Base-by-base conservation (phyloP, 1,284 basidiomycete genomes). In the Rhodotorula sp. region DNA sequence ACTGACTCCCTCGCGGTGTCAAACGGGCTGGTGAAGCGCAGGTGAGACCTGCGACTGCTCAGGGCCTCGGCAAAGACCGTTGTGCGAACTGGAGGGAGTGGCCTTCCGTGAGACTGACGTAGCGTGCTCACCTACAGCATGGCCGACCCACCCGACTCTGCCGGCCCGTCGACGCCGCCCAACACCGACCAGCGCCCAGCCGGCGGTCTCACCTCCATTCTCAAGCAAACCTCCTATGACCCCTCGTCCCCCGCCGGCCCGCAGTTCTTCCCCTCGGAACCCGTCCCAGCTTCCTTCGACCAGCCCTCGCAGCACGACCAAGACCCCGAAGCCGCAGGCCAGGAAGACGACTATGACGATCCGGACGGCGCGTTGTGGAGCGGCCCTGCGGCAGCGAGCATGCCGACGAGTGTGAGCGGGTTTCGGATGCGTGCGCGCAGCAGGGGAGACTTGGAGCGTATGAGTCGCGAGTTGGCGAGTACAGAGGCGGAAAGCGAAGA, bases 281-380 rank as follows among this genome's bases (percentile, higher is more conserved):
- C 50, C 13, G 31, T 47, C 7, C 59, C 64, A 4, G 22, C 55
- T 24, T 26, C 52, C 34, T 31, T 54, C 16, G 44, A 66, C 47
- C 28, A n/a, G 9, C 31, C 24, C 59, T 11, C 9, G 46, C 26
- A 22, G 40, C 58, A 67, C 9, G 62, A 68, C 28, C 40, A 58
- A 0, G 66, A 68, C 46, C 62, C 65, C 20, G 52, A 34, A 7
- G 51, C 46, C 6, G 64, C 64, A 18, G 64, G 64, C 30, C 18
- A 55, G 18, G 70, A 70, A 31, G 75, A 76, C 72, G 71, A 77
- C 63, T 78, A 76, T 62, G 77, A 78, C 54, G 76, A 78, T 58
- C 76, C 76, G 18, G 68, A 71, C 40, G 77, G 77, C 5, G 68
- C 70, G 16, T 68, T 78, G 54, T 76, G 71, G 61, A 67, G 73